Percentiles rank a stretch among this genome's conserved stretches.
These are phyloP conservation scores for Lipomyces yamanashiensis DNA, from an alignment of 805 yeast species.

Conservation along the genomic window DNA sequence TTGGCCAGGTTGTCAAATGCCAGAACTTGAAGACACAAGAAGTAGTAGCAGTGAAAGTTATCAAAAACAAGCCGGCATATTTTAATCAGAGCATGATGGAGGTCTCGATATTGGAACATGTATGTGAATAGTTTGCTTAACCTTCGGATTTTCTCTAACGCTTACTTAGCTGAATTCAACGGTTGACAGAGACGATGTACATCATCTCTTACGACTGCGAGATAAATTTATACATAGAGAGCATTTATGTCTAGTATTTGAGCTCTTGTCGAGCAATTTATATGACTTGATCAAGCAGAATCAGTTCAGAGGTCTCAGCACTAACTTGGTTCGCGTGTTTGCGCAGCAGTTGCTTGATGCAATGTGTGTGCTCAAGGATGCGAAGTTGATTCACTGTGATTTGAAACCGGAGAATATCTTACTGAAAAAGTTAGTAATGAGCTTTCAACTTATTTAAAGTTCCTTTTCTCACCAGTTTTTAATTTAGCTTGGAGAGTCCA, in stretches of 20 bases:
- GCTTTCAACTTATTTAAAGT: background rate
- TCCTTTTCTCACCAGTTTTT: background rate
- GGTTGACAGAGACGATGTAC: conserved; percentile 70
- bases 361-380: conserved; percentile 75
- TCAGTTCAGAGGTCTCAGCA: conserved; percentile 86
- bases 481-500: conserved; percentile 69
- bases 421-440: conserved; percentile 53
- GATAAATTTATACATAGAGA: conserved; percentile 92
- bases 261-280: conserved; percentile 80
- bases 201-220: conserved; percentile 73
- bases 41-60: conserved; percentile 91
- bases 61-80: conserved; percentile 88
- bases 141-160: background rate
- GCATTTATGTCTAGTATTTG: conserved; percentile 92
- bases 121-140: conserved; percentile 4
- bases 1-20: conserved; percentile 97
- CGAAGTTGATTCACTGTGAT: conserved; percentile 92
- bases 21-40: conserved; percentile 79
- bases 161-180: conserved; percentile 58
- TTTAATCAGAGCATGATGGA: conserved; percentile 91
- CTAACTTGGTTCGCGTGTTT: conserved; percentile 76
- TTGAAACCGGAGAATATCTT: conserved; percentile 94
- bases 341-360: conserved; percentile 83
- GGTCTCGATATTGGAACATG: conserved; percentile 78
- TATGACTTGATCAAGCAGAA: conserved; percentile 92